phyloP scores from a whole-genome alignment of 2,329 filamentous ascomycete species.

The Aspergillus fischeri region DNA sequence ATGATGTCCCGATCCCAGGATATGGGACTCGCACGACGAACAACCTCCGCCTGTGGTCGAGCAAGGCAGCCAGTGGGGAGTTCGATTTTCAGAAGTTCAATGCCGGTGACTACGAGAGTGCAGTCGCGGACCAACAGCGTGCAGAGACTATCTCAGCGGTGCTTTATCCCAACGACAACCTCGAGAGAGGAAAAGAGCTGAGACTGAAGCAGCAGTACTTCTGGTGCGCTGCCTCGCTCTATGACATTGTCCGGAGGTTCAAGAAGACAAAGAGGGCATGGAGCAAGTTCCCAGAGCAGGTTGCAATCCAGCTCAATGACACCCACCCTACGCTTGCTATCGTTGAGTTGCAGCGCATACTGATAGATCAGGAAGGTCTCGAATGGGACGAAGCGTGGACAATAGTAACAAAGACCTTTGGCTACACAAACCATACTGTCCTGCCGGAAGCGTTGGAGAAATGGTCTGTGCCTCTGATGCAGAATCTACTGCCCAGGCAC shows the following conservation, averaged over 20 bases:
- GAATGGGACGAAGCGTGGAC: conserved; percentile 92
- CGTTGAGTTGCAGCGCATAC: conserved; percentile 89
- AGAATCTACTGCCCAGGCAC: conserved; percentile 89
- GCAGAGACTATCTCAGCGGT: conserved; percentile 99
- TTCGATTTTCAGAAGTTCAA: conserved; percentile 99
- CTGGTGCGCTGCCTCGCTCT: conserved; percentile 95
- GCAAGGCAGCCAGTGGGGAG: conserved; percentile 92
- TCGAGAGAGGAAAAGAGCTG: conserved; percentile 93
- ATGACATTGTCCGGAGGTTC: conserved; percentile 95
- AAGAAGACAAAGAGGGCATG: conserved; percentile 93
- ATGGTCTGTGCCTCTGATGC: conserved; percentile 90
- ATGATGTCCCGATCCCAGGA: conserved; percentile 88
- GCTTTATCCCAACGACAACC: conserved; percentile 94
- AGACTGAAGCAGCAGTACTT: conserved; percentile 99
- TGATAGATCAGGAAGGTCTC: conserved; percentile 83
- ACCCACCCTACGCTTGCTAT: conserved; percentile 96
- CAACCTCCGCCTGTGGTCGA: conserved; percentile 95
- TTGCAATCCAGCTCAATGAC: conserved; percentile 97
- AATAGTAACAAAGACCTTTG: conserved; percentile 74
- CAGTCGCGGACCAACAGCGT: conserved; percentile 94
- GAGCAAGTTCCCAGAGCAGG: conserved; percentile 88
- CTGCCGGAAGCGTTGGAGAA: conserved; percentile 96
- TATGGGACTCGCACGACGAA: conserved; percentile 89
- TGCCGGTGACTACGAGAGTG: conserved; percentile 94
- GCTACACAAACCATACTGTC: conserved; percentile 98